Base-by-base conservation (phyloP, 2,329 filamentous ascomycete genomes). In the Madurella fahalii region DNA sequence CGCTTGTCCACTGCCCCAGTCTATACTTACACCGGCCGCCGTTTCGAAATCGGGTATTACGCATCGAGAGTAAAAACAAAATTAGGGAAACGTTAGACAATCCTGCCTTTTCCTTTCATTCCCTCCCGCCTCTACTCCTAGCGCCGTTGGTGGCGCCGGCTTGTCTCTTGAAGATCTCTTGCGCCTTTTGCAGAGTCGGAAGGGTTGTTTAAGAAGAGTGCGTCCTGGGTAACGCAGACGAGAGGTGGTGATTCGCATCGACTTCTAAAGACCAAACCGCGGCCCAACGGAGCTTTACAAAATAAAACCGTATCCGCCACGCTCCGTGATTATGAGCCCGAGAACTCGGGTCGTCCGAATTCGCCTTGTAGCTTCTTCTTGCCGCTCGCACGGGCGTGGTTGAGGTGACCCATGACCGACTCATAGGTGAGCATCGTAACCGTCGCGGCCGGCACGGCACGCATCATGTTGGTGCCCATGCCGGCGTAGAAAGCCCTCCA, bases 341-440 rank as follows among this genome's bases (percentile, higher is more conserved):
- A 49, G n/a, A 56, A 42, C 48, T 53, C 52, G 9, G 43, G 18
- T 47, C 40, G 18, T 32, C 40, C 52, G 3, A 45, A 47, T 12
- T 50, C 30, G n/a, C 25, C 25, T 25, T 60, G 59, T 41, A 68
- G 53, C 59, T 71, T 74, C 34, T 65, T 65, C 48, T 64, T 67
- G 47, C 74, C 76, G 13, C 74, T 70, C 2, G 64, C 59, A 62
- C 74, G 74, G 30, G 69, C 67, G 53, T 71, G 67, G 57, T 78
- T 79, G 17, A 84, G 69, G 52, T 73, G 68, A 50, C 76, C 73
- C 81, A 84, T 84, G 47, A 79, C 74, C 63, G 87, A 94, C 73
- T 99, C 94, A 68, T 96, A 99, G 12, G 93, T 97, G 68, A 97
- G 79, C 87, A 99, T 95, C 2, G 94, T 99, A 25, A 95, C 96